phyloP scores from a whole-genome alignment of 2,329 filamentous ascomycete species.

The Colletotrichum tropicicola region DNA sequence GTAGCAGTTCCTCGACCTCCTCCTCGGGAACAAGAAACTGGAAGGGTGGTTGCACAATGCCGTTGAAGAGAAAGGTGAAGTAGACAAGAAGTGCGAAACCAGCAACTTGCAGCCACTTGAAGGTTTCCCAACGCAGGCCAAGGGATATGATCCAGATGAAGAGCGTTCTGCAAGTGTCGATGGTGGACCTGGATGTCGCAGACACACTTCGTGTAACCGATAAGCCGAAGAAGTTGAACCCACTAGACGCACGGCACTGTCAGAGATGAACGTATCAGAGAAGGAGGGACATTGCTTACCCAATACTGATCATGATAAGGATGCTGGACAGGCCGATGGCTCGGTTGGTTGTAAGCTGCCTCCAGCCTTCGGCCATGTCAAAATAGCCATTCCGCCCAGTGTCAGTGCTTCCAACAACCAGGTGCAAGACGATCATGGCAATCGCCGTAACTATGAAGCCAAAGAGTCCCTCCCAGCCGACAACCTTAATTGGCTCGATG shows the following conservation, averaged over 20 bases:
- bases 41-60: slow-evolving; percentile 85
- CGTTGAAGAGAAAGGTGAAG: slow-evolving; percentile 96
- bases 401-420: slow-evolving; percentile 77
- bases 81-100: slow-evolving; percentile 93
- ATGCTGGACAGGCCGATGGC: slow-evolving; percentile 80
- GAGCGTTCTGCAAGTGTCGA: slow-evolving; percentile 95
- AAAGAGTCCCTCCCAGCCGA: slow-evolving; percentile 96
- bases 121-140: slow-evolving; percentile 93
- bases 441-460: slow-evolving; percentile 83
- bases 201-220: slow-evolving; percentile 90
- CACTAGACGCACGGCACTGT: slow-evolving; percentile 58
- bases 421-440: slow-evolving; percentile 83
- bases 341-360: slow-evolving; percentile 78
- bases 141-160: slow-evolving; percentile 98
- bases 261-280: slow-evolving; percentile 23
- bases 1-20: slow-evolving; percentile 72
- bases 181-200: slow-evolving; percentile 92
- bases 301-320: slow-evolving; percentile 97
- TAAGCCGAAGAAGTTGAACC: slow-evolving; percentile 98
- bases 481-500: slow-evolving; percentile 85
- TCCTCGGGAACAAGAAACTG: slow-evolving; percentile 67
- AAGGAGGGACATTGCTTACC: slow-evolving; percentile 61
- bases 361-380: slow-evolving; percentile 86
- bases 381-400: slow-evolving; percentile 85
- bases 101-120: slow-evolving; percentile 94